A percentile compares a stretch with the other conserved stretches of the same genome.
phyloP scores from a whole-genome alignment of 331 rosid species.

The Malus hybrid region DNA sequence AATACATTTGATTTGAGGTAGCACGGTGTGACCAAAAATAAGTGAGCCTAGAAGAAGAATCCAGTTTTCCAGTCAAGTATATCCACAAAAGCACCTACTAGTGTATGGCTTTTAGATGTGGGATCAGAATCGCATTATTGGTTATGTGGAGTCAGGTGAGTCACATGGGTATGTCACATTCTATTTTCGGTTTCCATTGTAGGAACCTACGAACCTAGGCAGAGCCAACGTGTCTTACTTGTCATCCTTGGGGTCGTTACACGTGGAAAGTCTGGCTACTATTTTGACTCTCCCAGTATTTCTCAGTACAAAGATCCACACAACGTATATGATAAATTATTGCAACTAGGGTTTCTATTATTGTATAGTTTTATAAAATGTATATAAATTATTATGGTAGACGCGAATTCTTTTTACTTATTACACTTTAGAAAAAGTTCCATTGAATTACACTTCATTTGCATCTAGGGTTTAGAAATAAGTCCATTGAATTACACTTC shows the following conservation, averaged over 20 bases:
- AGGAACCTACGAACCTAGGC: slow-evolving; percentile 9
- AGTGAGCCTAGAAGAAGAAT: background rate
- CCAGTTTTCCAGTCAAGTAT: background rate
- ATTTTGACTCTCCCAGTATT: too few relatives aligned
- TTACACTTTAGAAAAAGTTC: too few relatives aligned
- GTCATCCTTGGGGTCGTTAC: slow-evolving; percentile 6
- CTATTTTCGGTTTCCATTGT: slow-evolving; percentile 2
- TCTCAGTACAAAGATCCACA: background rate
- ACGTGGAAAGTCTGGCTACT: background rate
- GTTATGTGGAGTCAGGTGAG: slow-evolving; percentile 9
- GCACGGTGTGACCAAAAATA: background rate
- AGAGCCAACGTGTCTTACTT: background rate
- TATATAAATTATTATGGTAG: too few relatives aligned
- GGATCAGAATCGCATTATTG: slow-evolving; percentile 3
- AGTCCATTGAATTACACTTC: background rate
- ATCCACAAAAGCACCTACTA: background rate
- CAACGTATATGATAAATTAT: background rate
- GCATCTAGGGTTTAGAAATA: too few relatives aligned
- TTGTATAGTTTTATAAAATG: background rate
- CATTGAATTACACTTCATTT: too few relatives aligned
- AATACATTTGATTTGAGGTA: background rate
- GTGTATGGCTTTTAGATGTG: background rate
- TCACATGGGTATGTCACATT: slow-evolving; percentile 25
- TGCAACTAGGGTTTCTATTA: background rate
- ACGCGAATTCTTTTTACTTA: too few relatives aligned